These are phyloP conservation scores for Acanthamoeba healyi DNA, from an alignment of 208 protist species.

Conservation along the genomic window DNA sequence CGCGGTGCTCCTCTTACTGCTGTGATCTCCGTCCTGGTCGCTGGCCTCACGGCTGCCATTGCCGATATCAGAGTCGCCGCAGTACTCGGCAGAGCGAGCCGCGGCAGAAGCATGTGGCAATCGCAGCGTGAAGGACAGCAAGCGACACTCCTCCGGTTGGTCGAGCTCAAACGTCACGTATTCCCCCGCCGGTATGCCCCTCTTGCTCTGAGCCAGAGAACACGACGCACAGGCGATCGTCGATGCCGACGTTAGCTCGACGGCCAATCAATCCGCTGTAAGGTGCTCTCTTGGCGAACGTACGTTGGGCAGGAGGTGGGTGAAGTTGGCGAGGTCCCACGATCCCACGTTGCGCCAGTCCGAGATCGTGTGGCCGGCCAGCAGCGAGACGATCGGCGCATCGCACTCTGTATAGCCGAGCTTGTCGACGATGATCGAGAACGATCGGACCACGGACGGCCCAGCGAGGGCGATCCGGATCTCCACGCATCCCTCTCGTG, in stretches of 20 bases:
- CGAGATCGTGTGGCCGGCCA: slow-evolving; percentile 27
- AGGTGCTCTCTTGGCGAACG: not conserved
- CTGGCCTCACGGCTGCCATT: no score
- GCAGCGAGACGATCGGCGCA: slow-evolving; percentile 38
- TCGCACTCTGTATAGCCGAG: slow-evolving; percentile 58
- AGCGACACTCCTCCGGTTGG: not conserved
- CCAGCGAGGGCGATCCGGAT: not conserved
- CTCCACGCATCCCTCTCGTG: not conserved
- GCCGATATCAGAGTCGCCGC: no score
- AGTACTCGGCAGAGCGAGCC: no score
- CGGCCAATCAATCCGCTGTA: no score
- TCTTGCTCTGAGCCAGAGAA: not conserved
- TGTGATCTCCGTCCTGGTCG: no score
- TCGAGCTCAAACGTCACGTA: not conserved
- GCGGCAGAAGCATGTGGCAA: not conserved
- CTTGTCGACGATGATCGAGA: slow-evolving; percentile 44
- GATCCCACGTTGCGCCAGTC: slow-evolving; percentile 52
- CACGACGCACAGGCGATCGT: not conserved
- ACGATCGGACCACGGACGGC: slow-evolving; percentile 25
- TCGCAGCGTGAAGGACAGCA: slow-evolving; percentile 26
- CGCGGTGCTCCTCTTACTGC: no score
- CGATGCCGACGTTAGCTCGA: no score
- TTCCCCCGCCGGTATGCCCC: not conserved
- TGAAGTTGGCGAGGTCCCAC: slow-evolving; percentile 60
- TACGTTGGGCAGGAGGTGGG: slow-evolving; percentile 48